Conservation (phyloP, 805 yeast species). For the Martiniozyma abietophila region DNA sequence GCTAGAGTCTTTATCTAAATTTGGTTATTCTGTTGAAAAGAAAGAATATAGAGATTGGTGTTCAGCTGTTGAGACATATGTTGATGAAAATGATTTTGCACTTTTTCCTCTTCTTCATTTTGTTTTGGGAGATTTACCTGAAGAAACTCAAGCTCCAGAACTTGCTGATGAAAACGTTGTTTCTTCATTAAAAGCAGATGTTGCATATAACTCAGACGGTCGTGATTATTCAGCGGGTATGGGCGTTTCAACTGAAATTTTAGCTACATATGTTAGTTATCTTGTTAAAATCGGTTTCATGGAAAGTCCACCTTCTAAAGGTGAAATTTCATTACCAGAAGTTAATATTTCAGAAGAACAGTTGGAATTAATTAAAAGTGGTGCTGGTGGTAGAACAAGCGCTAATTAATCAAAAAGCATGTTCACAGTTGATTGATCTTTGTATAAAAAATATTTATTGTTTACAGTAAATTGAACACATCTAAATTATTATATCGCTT, state of each 20-base stretch:
- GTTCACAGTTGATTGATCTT: no score
- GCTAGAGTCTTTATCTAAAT: slow-evolving; percentile 51
- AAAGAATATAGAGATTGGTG: slow-evolving; percentile 77
- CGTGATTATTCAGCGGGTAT: slow-evolving; percentile 58
- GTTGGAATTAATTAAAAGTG: slow-evolving; percentile 45
- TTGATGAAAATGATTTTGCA: slow-evolving; percentile 74
- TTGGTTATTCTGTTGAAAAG: slow-evolving; percentile 61
- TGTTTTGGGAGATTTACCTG: slow-evolving; percentile 87
- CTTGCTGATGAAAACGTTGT: slow-evolving; percentile 80
- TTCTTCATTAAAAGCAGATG: slow-evolving; percentile 55
- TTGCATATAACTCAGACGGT: slow-evolving; percentile 38
- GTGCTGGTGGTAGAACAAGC: slow-evolving; percentile 70
- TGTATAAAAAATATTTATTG: neutral
- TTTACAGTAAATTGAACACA: no score
- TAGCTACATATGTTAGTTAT: slow-evolving; percentile 75
- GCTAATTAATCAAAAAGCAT: slow-evolving; percentile 30
- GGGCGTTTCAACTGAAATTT: slow-evolving; percentile 59
- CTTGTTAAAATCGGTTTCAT: slow-evolving; percentile 74
- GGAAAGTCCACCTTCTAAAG: slow-evolving; percentile 52
- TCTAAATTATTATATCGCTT: no score
- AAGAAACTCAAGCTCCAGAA: slow-evolving; percentile 90
- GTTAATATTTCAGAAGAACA: slow-evolving; percentile 49
- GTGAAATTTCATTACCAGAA: slow-evolving; percentile 45
- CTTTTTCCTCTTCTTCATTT: slow-evolving; percentile 89
- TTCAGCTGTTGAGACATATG: slow-evolving; percentile 61